Conservation (phyloP, 1,284 basidiomycete genomes). For the Ustilago curta region DNA sequence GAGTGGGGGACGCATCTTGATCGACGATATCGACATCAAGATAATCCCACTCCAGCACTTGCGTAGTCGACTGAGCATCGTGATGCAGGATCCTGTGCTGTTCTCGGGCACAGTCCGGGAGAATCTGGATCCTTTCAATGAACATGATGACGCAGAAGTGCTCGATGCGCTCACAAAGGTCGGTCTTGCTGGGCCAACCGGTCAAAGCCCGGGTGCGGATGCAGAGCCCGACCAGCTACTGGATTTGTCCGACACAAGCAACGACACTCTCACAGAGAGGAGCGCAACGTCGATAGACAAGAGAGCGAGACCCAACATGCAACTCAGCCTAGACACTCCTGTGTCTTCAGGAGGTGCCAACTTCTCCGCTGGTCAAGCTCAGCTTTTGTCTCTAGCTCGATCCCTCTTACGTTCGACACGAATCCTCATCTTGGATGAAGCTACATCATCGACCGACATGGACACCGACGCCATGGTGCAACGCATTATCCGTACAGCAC, state of each 20-base stretch:
- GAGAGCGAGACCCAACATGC: slow-evolving; percentile 23
- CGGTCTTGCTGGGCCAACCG: slow-evolving; percentile 62
- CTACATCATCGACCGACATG: slow-evolving; percentile 72
- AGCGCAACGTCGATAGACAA: not conserved
- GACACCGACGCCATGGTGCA: slow-evolving; percentile 49
- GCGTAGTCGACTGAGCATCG: slow-evolving; percentile 71
- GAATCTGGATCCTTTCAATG: slow-evolving; percentile 87
- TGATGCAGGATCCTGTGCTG: slow-evolving; percentile 78
- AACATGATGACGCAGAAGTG: slow-evolving; percentile 84
- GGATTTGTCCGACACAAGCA: slow-evolving; percentile 65
- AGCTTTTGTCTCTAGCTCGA: slow-evolving; percentile 82
- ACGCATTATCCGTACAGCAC: slow-evolving; percentile 35
- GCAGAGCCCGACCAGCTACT: slow-evolving; percentile 57
- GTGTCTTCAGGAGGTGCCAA: slow-evolving; percentile 84
- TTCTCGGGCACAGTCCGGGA: slow-evolving; percentile 88
- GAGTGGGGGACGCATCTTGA: slow-evolving; percentile 53
- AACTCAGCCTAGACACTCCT: slow-evolving; percentile 77
- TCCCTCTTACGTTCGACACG: slow-evolving; percentile 79
- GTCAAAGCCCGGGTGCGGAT: not conserved
- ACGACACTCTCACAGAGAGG: not conserved
- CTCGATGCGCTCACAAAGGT: slow-evolving; percentile 71
- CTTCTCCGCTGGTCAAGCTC: slow-evolving; percentile 85
- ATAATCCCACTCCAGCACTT: slow-evolving; percentile 46
- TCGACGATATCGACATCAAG: slow-evolving; percentile 64
- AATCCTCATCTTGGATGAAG: slow-evolving; percentile 85